Evolutionary conservation across 1,284 basidiomycete genomes (phyloP).

Genomic region (Malassezia brasiliensis): DNA sequence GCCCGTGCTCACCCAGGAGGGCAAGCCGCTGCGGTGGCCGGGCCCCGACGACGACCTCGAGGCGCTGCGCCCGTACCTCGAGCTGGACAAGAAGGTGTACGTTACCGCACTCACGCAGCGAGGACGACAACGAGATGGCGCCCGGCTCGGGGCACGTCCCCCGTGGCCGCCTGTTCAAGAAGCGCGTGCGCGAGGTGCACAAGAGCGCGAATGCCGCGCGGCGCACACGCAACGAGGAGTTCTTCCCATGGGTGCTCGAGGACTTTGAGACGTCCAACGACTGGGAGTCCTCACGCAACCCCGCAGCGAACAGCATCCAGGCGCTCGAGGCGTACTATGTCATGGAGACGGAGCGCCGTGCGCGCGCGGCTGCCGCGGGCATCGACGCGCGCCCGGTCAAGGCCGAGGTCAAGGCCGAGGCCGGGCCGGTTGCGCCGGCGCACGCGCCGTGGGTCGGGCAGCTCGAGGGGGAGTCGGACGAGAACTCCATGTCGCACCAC

Average conservation of each 20-base stretch:
- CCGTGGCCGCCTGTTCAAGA: slow-evolving; percentile 35
- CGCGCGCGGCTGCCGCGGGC: slow-evolving; percentile 21
- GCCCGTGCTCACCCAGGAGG: slow-evolving; percentile 32
- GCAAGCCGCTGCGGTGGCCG: slow-evolving; percentile 32
- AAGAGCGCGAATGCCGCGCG: slow-evolving; percentile 39
- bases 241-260: slow-evolving; percentile 45
- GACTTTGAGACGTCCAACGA: slow-evolving; percentile 43
- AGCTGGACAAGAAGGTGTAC: slow-evolving; percentile 4
- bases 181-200: slow-evolving; percentile 43
- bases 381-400: slow-evolving; percentile 11
- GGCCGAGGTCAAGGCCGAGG: slow-evolving; percentile 18
- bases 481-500: slow-evolving; percentile 35
- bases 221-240: slow-evolving; percentile 41
- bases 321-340: slow-evolving; percentile 22
- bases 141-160: slow-evolving; percentile 4
- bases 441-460: slow-evolving; percentile 47
- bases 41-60: slow-evolving; percentile 26
- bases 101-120: background rate
- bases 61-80: slow-evolving; percentile 17
- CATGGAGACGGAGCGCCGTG: slow-evolving; percentile 12
- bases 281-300: slow-evolving; percentile 38
- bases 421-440: slow-evolving; percentile 16
- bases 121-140: slow-evolving; percentile 5
- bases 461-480: slow-evolving; percentile 42
- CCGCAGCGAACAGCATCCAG: slow-evolving; percentile 28